Evolutionary conservation across 495 filamentous ascomycete species (phyloP).

Genomic region (Penicillium fimorum): DNA sequence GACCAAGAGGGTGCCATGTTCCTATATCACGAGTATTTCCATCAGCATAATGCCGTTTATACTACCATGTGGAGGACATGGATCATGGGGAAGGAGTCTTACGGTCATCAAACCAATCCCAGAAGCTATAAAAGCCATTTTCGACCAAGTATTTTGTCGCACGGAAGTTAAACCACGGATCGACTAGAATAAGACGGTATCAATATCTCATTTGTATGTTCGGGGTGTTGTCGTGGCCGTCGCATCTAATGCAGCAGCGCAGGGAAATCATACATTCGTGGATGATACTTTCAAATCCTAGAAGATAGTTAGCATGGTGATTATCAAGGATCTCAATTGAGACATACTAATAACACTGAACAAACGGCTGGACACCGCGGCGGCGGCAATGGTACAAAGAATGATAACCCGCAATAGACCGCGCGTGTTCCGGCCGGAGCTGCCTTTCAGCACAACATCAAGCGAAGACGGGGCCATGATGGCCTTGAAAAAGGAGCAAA

Average conservation of each 20-base stretch:
- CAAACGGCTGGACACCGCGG: conserved; percentile 88
- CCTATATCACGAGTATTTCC: conserved; percentile 43
- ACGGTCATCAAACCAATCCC: conserved; percentile 99
- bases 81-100: conserved; percentile 31
- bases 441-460: conserved; percentile 63
- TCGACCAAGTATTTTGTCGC: conserved; percentile 96
- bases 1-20: conserved; percentile 99
- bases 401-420: conserved; percentile 88
- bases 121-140: conserved; percentile 97
- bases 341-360: conserved; percentile 96
- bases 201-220: conserved; percentile 17
- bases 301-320: conserved; percentile 15
- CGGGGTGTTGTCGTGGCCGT: conserved; percentile 8
- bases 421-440: conserved; percentile 71
- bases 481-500: conserved; percentile 41
- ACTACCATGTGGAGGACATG: conserved; percentile 7
- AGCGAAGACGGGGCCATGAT: conserved; percentile 54
- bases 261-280: conserved; percentile 81
- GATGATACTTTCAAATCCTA: conserved; percentile 98
- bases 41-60: conserved; percentile 21
- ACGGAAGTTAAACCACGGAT: conserved; percentile 99
- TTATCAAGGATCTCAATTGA: neutral
- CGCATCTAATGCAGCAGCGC: conserved; percentile 4
- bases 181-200: conserved; percentile 58
- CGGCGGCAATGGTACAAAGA: conserved; percentile 85